Evolutionary conservation across 192 early-diverging fungal species (phyloP).

Genomic region (Mortierella hygrophila): DNA sequence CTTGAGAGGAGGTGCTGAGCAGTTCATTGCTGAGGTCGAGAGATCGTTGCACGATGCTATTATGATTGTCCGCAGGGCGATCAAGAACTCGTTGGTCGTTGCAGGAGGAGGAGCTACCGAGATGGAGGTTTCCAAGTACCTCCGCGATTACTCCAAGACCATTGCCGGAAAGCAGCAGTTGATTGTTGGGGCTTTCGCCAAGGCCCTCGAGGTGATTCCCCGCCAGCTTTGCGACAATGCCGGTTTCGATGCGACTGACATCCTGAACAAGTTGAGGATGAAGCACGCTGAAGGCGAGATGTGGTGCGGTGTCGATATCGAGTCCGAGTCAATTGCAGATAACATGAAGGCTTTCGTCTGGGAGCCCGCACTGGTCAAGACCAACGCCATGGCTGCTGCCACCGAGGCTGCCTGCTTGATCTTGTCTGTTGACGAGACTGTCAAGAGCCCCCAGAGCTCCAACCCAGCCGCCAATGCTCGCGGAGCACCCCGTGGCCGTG

Average conservation of each 20-base stretch:
- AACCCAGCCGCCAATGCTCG: conserved; percentile 74
- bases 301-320: conserved; percentile 97
- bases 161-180: conserved; percentile 99
- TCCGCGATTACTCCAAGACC: conserved; percentile 91
- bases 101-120: conserved; percentile 98
- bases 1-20: conserved; percentile 97
- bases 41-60: conserved; percentile 98
- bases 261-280: conserved; percentile 96
- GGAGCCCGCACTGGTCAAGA: conserved; percentile 99
- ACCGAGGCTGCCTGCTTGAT: conserved; percentile 97
- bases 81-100: conserved; percentile 97
- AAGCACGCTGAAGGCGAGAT: conserved; percentile 83
- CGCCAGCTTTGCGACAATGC: conserved; percentile 98
- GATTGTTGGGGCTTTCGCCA: conserved; percentile 93
- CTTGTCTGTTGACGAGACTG: conserved; percentile 96
- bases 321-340: conserved; percentile 87
- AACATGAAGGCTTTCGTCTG: conserved; percentile 96
- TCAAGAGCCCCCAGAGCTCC: conserved; percentile 91
- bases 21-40: conserved; percentile 99
- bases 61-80: conserved; percentile 98
- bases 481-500: conserved; percentile 70
- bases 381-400: conserved; percentile 93
- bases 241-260: conserved; percentile 98
- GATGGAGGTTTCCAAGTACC: conserved; percentile 97
- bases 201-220: conserved; percentile 97